phyloP scores from a whole-genome alignment of 2,329 filamentous ascomycete genomes.

The Epichloe sibirici region DNA sequence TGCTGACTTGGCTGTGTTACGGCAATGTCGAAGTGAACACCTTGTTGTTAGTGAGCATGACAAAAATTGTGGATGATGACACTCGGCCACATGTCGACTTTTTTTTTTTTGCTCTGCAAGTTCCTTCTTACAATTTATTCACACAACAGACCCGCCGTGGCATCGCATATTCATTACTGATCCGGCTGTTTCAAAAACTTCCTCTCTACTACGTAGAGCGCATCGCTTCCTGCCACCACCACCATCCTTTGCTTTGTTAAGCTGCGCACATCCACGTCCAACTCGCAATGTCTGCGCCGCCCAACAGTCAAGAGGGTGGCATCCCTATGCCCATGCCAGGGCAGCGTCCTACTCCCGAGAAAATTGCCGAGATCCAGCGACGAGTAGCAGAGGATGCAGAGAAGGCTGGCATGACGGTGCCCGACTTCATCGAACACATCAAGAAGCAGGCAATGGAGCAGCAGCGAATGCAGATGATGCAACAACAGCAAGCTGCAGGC shows the following conservation, averaged over 20 bases:
- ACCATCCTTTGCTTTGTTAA: constrained; percentile 7
- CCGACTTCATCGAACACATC: constrained; percentile 66
- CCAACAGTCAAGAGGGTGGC: constrained; percentile 13
- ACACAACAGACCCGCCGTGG: neutral
- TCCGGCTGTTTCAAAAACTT: neutral
- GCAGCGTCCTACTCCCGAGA: constrained; percentile 61
- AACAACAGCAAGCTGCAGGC: constrained; percentile 13
- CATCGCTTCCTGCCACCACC: neutral
- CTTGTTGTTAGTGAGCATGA: constrained; percentile 18
- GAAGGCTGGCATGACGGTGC: constrained; percentile 73
- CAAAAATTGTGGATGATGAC: constrained; percentile 3
- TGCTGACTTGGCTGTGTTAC: neutral
- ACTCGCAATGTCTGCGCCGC: constrained; percentile 17
- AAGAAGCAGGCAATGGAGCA: constrained; percentile 43
- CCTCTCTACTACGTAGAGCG: neutral
- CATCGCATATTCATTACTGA: neutral
- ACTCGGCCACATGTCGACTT: constrained; percentile 5
- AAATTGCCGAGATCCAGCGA: constrained; percentile 73
- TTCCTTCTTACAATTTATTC: neutral
- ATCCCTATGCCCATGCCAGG: constrained; percentile 14
- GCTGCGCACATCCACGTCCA: neutral
- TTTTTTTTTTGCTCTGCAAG: neutral
- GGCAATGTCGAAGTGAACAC: constrained; percentile 23
- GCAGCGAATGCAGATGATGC: constrained; percentile 35
- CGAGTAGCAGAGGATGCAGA: constrained; percentile 73